Base-by-base conservation (phyloP, 768 basidiomycete genomes). In the Hirschioporus abietinus region DNA sequence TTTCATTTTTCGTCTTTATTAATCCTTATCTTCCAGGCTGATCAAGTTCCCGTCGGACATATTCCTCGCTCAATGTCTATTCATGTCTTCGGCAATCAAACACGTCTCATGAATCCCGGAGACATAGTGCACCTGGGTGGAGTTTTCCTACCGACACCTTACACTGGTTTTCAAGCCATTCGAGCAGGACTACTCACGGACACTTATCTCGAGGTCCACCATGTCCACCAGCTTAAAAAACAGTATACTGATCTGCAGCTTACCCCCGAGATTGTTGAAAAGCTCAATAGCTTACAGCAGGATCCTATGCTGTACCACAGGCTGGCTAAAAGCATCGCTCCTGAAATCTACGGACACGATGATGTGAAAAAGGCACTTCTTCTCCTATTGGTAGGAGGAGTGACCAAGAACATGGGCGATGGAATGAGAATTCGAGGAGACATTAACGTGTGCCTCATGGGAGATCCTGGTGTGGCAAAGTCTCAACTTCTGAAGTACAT, bases 351-450 rank as follows among this genome's bases (percentile, higher is more conserved):
- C 72, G 97, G 97, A 1, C 97, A 99, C 74, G 83, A 89, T 60
- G 96, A 99, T 74, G 93, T 99, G 61, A 99, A 99, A 79, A 99
- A 99, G 75, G 96, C 96, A 0, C 80, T 99, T 34, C 78, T 99
- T 12, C 78, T 99, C 6, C 81, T 99, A 1, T 85, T 99, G 17
- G 94, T 99, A 30, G 97, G 97, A 12, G 97, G 97, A 52, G 95
- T 96, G 1, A 97, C 94, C 60, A 99, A 99, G 79, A 82, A 86
- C 42, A 94, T 95, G 76, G 92, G 93, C 7, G 97, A 99, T 73
- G 97, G 97, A 17, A 95, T 99, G 94, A 98, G 93, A 78, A 99
- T 99, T 74, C 87, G 97, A 74, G 97, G 97, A 30, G 97, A 99
- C 76, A 82, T 99, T 78, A 99, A 99, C 72, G 81, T 99, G 20